Conservation (phyloP, 2,329 filamentous ascomycete species). For the Keithomyces neogunnii region DNA sequence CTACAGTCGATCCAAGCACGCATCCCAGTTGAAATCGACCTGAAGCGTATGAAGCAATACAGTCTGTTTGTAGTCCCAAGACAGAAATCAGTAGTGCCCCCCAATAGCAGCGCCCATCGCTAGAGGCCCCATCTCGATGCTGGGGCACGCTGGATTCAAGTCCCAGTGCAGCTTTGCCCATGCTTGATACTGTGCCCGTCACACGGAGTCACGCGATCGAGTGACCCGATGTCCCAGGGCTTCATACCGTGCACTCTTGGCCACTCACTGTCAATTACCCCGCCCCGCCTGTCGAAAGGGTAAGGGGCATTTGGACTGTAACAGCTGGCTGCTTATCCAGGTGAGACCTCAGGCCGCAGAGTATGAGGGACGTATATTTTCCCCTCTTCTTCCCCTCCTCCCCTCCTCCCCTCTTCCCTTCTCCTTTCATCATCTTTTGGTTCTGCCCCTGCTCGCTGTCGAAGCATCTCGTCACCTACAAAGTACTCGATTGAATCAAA, state of each 20-base stretch:
- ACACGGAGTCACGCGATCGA: conserved; percentile 11
- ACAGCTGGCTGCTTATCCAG: background rate
- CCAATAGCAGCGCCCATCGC: background rate
- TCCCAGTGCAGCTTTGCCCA: background rate
- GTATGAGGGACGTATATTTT: conserved; percentile 19
- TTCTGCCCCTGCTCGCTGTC: background rate
- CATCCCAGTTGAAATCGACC: too few species aligned
- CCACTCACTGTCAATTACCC: conserved; percentile 25
- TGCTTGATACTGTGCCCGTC: background rate
- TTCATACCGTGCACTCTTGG: conserved; percentile 1
- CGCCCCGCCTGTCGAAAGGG: conserved; percentile 35
- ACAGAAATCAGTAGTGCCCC: too few species aligned
- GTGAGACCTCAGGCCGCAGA: conserved; percentile 15
- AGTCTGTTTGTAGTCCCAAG: too few species aligned
- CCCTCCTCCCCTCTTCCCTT: conserved; percentile 15
- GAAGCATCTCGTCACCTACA: background rate
- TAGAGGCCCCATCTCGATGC: too few species aligned
- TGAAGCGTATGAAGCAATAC: too few species aligned
- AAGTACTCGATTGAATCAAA: background rate
- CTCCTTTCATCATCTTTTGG: conserved; percentile 11
- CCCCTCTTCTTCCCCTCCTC: conserved; percentile 16
- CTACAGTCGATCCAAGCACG: too few species aligned
- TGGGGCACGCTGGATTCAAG: background rate
- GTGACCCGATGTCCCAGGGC: conserved; percentile 6
- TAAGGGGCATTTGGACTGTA: conserved; percentile 13